Evolutionary conservation across 306 rosid species (phyloP), one percentile per base, ranked within the genome.

Genomic region (Senna siamea): DNA sequence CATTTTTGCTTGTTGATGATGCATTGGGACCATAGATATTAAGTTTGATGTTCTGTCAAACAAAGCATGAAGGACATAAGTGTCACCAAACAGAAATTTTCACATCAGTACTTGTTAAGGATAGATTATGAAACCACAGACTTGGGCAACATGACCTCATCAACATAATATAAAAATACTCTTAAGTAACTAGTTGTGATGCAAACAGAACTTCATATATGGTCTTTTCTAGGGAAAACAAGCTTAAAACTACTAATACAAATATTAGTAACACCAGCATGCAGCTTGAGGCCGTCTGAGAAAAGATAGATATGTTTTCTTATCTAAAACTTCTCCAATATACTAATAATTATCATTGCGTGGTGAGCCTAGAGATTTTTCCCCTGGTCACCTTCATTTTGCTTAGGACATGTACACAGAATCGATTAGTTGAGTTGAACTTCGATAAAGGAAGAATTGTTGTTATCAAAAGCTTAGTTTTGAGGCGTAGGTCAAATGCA

Each of bases 1-100:
- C 85, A 52, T 11, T 66, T 64, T 77, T 51, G 83, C 99, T 88
- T 18, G 97, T 92, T 20, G 92, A 74, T 51, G 98, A 95, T 3
- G 5, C 75, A 51, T 82, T 76, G 9, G 86, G 81, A 67, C 87
- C 87, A 84, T 92, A 95, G 80, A 88, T 88, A 46, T 66, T 89
- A 41, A 95, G 82, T 10, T 67, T 52, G 58, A 80, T 0, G 18
- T 0, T 54, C 95, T 89, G 93, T 40, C 75, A 73, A 30, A 71
- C 58, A 58, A 71, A 84, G 59, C 32, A 63, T 59, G 18, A 66
- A 38, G 69, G 44, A 78, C 19, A 46, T 64, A 19, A 74, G 28
- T 34, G 77, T 79, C 81, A 77, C 70, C 19, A 52, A 80, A 83
- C 56, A 22, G 26, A 75, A 76, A 55, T 32, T 43, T 56, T 18